These are phyloP conservation scores for Lactifluus subvellereus DNA, from an alignment of 768 basidiomycete genomes.

Conservation along the genomic window DNA sequence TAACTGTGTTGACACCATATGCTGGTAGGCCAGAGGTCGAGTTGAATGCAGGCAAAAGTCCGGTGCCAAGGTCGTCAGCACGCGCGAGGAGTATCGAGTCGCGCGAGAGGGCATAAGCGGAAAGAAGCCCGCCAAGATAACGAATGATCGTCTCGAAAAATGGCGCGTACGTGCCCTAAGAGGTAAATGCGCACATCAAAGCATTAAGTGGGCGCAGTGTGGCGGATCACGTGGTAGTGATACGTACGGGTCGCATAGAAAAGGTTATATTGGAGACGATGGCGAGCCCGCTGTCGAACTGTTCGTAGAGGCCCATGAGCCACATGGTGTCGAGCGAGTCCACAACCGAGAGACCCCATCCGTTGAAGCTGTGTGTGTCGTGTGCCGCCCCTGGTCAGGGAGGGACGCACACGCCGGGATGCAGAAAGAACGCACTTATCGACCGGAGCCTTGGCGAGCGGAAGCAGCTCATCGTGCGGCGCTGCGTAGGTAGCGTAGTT, in stretches of 20 bases:
- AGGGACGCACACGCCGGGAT: background rate
- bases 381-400: background rate
- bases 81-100: slow-evolving; percentile 56
- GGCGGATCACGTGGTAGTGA: background rate
- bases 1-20: slow-evolving; percentile 61
- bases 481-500: slow-evolving; percentile 57
- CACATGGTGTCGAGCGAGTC: slow-evolving; percentile 86
- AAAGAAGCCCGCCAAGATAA: slow-evolving; percentile 78
- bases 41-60: slow-evolving; percentile 66
- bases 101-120: slow-evolving; percentile 66
- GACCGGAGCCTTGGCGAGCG: slow-evolving; percentile 41
- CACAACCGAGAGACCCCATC: slow-evolving; percentile 71
- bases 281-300: slow-evolving; percentile 60
- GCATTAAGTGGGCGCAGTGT: background rate
- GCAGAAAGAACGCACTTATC: slow-evolving; percentile 43
- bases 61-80: slow-evolving; percentile 74
- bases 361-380: slow-evolving; percentile 62
- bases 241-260: slow-evolving; percentile 36
- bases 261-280: slow-evolving; percentile 49
- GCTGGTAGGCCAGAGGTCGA: slow-evolving; percentile 65
- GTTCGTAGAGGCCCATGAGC: slow-evolving; percentile 67
- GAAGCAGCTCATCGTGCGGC: slow-evolving; percentile 56
- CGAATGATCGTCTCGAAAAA: slow-evolving; percentile 91
- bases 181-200: background rate
- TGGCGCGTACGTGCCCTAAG: slow-evolving; percentile 36